A percentile compares a stretch with the other conserved stretches of the same genome.
Evolutionary conservation across 768 basidiomycete genomes (phyloP).

Genomic region (Thelephora aurantiotincta): DNA sequence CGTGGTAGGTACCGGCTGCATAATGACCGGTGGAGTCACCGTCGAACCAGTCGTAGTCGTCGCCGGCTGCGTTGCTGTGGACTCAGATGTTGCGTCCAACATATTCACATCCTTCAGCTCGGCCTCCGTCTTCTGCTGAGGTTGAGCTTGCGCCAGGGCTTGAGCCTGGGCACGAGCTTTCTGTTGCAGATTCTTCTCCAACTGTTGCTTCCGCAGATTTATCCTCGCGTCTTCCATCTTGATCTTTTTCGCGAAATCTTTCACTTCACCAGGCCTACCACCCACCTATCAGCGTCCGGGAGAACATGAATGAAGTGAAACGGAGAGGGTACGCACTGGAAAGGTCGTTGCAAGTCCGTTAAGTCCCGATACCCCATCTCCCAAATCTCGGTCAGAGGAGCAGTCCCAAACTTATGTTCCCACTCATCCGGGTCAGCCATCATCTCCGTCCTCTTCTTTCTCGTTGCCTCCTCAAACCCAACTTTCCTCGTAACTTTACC

Average conservation of each 20-base stretch:
- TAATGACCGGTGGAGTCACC: constrained; percentile 9
- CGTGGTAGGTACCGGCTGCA: constrained; percentile 4
- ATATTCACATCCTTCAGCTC: too few relatives aligned
- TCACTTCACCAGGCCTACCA: constrained; percentile 54
- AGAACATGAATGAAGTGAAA: background rate
- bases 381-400: constrained; percentile 71
- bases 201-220: constrained; percentile 29
- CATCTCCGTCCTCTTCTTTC: constrained; percentile 34
- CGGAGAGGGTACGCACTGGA: constrained; percentile 30
- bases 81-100: constrained; percentile 7
- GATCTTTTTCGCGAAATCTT: constrained; percentile 59
- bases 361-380: constrained; percentile 63
- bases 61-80: constrained; percentile 19
- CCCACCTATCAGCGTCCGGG: background rate
- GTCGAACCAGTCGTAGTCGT: constrained; percentile 11
- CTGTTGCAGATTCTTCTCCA: constrained; percentile 25
- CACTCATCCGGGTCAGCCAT: constrained; percentile 45
- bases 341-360: constrained; percentile 46
- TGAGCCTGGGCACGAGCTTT: constrained; percentile 27
- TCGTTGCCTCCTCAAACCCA: constrained; percentile 51
- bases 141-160: background rate
- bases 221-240: constrained; percentile 54
- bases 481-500: constrained; percentile 22
- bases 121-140: too few relatives aligned
- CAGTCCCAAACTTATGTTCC: constrained; percentile 52